Base-by-base conservation (phyloP, 2,329 filamentous ascomycete species). In the Monosporascus ibericus region DNA sequence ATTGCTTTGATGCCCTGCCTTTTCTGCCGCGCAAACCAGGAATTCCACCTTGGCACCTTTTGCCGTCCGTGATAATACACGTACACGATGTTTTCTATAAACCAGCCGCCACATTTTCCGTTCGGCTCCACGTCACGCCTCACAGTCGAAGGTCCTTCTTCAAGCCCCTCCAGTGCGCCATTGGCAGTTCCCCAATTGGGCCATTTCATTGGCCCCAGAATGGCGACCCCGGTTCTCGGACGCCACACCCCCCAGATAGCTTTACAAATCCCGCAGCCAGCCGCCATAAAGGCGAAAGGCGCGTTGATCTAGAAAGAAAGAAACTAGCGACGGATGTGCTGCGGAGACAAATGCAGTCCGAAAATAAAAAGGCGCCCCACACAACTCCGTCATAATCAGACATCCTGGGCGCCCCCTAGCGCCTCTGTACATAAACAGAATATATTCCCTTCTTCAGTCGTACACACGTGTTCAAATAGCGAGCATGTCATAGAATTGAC, bases 381-480 rank as follows among this genome's bases (percentile, higher is more conserved):
- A 25, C 30, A 25, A 46, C 42, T 46, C 42, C 42, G 42, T 46
- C 24, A 46, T 25, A 18, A 30, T 24, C 11, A 18, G 24, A 24
- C 24, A 46, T 46, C 22, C 42, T 27, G 27, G n/a, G n/a, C 27
- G 40, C 22, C 36, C 11, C 34, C 48, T n/a, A 44, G 25, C 37
- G 24, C 30, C 24, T 46, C 22, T n/a, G 15, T 27, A 46, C 42
- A 24, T 46, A 20, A 46, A n/a, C 7, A 24, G 25, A 15, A 17
- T 11, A 25, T 4, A 30, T 44, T 40, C 22, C 24, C 44, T 44
- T 47, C 15, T 47, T 47, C 42, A 36, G 48, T 51, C 44, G 25
- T 54, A 54, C 52, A 54, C 18, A 51, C 5, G 18, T 27, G 22
- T 44, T 44, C 20, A 3, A 44, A 44, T 9, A 18, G 14, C 20